Evolutionary conservation across 2,329 filamentous ascomycete species (phyloP), one percentile per base, ranked within the genome.

Genomic region (Metarhizium guizhouense): DNA sequence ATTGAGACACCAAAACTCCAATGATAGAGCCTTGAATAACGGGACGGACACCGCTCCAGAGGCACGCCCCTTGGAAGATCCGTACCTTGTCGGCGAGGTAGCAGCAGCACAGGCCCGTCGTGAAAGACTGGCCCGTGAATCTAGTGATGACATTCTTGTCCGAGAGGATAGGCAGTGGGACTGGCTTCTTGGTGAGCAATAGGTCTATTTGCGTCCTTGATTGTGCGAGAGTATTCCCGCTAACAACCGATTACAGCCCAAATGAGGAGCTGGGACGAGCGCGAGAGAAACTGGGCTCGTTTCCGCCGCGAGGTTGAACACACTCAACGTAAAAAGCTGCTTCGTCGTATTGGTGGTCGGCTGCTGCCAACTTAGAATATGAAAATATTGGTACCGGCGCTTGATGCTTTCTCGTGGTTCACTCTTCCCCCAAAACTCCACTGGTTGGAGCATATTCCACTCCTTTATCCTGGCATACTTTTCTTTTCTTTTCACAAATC

Each of bases 51-150:
- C 13, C 20, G 16, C 32, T 13, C 16, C 51, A 10, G 56, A 56
- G 25, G 51, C 67, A 67, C 74, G 77, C 6, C 83, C 82, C 3
- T 74, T 85, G 18, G 85, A 88, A 68, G 85, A 88, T 60, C 85
- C 84, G 0, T 78, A 84, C 56, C 72, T 88, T 10, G 85, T 88
- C 2, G 85, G 85, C 38, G 84, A 87, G 69, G 76, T 77, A 52
- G 85, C 84, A 3, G 85, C 85, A 2, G 73, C 75, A 10, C 68
- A 75, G 58, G 82, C 83, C 7, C 74, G 81, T 47, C 69, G 71
- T n/a, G 80, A 81, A 63, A 74, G 85, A 58, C 67, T 85, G 32
- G 75, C 76, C n/a, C 72, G 78, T 53, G 79, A 85, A 68, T 75
- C 73, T 43, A 75, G 75, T 1, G 78, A 79, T 30, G 80, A 81